A percentile compares a stretch with the other conserved stretches of the same genome.
These are phyloP conservation scores for Thermomucor indicae-seudaticae DNA, from an alignment of 371 early-diverging fungal genomes.

Conservation along the genomic window DNA sequence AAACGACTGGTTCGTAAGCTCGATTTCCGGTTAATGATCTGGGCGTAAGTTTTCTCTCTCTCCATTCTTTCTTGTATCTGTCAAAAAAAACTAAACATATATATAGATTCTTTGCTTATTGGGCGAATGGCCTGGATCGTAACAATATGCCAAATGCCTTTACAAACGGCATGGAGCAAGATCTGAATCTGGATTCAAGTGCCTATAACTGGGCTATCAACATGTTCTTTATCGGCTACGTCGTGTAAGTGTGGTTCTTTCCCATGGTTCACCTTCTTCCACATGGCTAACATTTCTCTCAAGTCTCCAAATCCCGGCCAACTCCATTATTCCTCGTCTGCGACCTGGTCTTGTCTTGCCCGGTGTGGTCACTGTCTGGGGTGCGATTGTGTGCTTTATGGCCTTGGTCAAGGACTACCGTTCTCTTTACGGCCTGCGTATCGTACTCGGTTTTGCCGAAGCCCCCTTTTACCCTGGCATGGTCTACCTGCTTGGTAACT, in stretches of 20 bases:
- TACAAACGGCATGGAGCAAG: conserved; percentile 45
- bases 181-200: conserved; percentile 38
- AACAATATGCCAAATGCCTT: conserved; percentile 68
- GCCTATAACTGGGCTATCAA: conserved; percentile 61
- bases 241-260: conserved; percentile 1
- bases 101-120: conserved; percentile 52
- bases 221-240: conserved; percentile 19
- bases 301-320: conserved; percentile 43
- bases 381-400: conserved; percentile 56
- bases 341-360: conserved; percentile 57
- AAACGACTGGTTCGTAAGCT: conserved; percentile 56
- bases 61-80: not conserved
- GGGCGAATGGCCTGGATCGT: conserved; percentile 73
- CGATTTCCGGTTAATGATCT: conserved; percentile 65
- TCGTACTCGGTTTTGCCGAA: conserved; percentile 65
- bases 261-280: no score
- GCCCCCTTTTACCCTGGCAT: conserved; percentile 76
- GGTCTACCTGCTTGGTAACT: conserved; percentile 68
- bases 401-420: conserved; percentile 39
- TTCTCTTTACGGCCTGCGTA: conserved; percentile 54
- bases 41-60: conserved; percentile 28
- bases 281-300: not conserved
- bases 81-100: not conserved
- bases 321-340: conserved; percentile 44
- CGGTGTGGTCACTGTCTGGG: conserved; percentile 60